Conservation (phyloP, 2,329 filamentous ascomycete genomes). For the Albophoma yamanashiensis region DNA sequence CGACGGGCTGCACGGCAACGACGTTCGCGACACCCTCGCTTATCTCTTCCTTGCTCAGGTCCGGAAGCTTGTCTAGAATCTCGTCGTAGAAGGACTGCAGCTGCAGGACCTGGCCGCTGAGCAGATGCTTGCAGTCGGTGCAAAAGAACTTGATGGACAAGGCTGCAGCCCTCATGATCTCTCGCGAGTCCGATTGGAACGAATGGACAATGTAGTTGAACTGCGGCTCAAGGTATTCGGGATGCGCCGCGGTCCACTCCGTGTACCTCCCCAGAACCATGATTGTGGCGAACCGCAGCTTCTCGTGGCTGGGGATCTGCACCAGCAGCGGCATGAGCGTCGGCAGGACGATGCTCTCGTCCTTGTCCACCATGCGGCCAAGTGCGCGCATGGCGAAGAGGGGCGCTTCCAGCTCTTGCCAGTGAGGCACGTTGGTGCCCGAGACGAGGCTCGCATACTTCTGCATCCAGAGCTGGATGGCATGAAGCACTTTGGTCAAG, state of each 20-base stretch:
- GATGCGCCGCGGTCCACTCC: slow-evolving; percentile 92
- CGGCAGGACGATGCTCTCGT: slow-evolving; percentile 78
- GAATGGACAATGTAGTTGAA: slow-evolving; percentile 93
- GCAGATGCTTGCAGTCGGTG: slow-evolving; percentile 79
- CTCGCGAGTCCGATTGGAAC: slow-evolving; percentile 78
- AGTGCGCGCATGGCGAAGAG: slow-evolving; percentile 93
- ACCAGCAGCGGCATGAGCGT: slow-evolving; percentile 90
- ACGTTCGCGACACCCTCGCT: slow-evolving; percentile 93
- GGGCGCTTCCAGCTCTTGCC: slow-evolving; percentile 93
- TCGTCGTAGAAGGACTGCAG: slow-evolving; percentile 89
- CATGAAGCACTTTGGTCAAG: slow-evolving; percentile 73
- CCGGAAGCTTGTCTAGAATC: slow-evolving; percentile 76
- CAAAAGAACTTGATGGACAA: slow-evolving; percentile 97
- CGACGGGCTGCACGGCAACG: slow-evolving; percentile 71
- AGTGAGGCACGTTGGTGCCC: slow-evolving; percentile 70
- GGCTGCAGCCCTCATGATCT: slow-evolving; percentile 84
- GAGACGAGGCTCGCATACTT: slow-evolving; percentile 69
- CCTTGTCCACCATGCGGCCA: slow-evolving; percentile 87
- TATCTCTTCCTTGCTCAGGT: slow-evolving; percentile 84
- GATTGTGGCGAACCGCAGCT: slow-evolving; percentile 95
- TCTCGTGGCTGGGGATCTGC: slow-evolving; percentile 90
- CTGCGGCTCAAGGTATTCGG: slow-evolving; percentile 83
- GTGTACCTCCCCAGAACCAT: slow-evolving; percentile 97
- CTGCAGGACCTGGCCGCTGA: slow-evolving; percentile 74
- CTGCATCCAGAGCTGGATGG: slow-evolving; percentile 82